These are phyloP conservation scores for Boletellus ananas DNA, from an alignment of 768 basidiomycete species.

Conservation along the genomic window DNA sequence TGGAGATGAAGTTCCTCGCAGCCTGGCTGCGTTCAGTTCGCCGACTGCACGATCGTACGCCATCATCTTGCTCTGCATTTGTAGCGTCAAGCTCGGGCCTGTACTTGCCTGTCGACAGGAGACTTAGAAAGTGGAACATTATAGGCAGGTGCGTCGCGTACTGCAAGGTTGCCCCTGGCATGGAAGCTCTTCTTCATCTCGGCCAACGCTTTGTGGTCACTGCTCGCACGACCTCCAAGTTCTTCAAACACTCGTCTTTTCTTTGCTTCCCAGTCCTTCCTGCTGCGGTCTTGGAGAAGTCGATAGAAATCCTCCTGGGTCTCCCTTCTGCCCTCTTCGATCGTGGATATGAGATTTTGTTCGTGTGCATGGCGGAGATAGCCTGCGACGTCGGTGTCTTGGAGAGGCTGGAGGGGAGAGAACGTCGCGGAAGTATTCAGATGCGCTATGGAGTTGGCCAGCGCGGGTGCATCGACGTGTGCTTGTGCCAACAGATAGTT, in stretches of 20 bases:
- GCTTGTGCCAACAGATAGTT: constrained; percentile 93
- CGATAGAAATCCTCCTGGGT: constrained; percentile 85
- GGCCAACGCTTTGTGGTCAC: constrained; percentile 50
- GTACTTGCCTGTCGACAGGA: constrained; percentile 34
- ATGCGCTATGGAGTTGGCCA: constrained; percentile 79
- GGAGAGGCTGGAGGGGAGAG: constrained; percentile 85
- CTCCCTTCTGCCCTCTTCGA: constrained; percentile 83
- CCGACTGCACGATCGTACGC: constrained; percentile 82
- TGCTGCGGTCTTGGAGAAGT: constrained; percentile 68
- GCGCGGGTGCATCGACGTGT: constrained; percentile 87
- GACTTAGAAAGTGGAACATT: constrained; percentile 3
- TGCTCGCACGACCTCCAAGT: constrained; percentile 63
- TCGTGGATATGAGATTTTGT: constrained; percentile 90
- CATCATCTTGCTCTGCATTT: constrained; percentile 96
- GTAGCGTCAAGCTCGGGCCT: constrained; percentile 57
- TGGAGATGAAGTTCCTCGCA: constrained; percentile 70
- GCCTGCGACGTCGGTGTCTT: constrained; percentile 91
- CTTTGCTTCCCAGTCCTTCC: constrained; percentile 84
- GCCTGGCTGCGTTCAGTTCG: constrained; percentile 71
- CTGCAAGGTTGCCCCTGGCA: constrained; percentile 52
- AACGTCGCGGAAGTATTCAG: constrained; percentile 81
- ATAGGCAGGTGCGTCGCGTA: constrained; percentile 29
- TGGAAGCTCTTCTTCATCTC: constrained; percentile 64
- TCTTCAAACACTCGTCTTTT: constrained; percentile 90
- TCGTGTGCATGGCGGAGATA: constrained; percentile 94